These are phyloP conservation scores for Xylaria venustula DNA, from an alignment of 495 filamentous ascomycete genomes.

Conservation along the genomic window DNA sequence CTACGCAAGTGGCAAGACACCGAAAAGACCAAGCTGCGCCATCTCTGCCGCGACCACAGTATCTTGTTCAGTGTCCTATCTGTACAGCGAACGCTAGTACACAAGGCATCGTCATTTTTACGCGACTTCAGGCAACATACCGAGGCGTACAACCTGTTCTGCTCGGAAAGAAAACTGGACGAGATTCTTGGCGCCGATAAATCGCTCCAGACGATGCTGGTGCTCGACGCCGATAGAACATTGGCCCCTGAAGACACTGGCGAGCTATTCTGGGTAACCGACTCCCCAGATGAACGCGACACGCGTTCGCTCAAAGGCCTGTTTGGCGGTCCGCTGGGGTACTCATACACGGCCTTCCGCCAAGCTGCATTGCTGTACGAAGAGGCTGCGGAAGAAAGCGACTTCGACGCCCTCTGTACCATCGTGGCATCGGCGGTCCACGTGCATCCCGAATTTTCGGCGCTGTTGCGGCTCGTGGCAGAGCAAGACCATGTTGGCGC, in stretches of 20 bases:
- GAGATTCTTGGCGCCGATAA: constrained; percentile 23
- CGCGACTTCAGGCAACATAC: constrained; percentile 41
- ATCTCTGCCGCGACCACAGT: constrained; percentile 44
- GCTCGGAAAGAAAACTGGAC: constrained; percentile 40
- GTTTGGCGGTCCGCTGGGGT: constrained; percentile 50
- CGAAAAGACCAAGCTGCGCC: constrained; percentile 50
- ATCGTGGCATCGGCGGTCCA: constrained; percentile 42
- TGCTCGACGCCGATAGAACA: constrained; percentile 61
- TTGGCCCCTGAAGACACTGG: constrained; percentile 56
- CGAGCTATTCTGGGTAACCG: constrained; percentile 49
- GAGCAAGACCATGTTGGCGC: constrained; percentile 44
- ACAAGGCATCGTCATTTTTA: constrained; percentile 30
- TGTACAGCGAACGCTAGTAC: constrained; percentile 5
- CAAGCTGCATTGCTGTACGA: constrained; percentile 59
- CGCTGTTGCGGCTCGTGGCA: constrained; percentile 39
- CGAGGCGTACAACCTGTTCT: constrained; percentile 39
- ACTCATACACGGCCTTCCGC: constrained; percentile 57
- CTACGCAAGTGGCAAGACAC: constrained; percentile 52
- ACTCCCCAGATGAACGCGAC: constrained; percentile 10
- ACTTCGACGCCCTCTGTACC: constrained; percentile 50
- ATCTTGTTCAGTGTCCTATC: constrained; percentile 48
- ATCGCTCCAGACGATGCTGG: constrained; percentile 42
- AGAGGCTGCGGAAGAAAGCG: constrained; percentile 38
- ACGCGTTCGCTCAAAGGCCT: constrained; percentile 41
- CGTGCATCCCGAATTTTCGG: constrained; percentile 51